Conservation (phyloP, 1,139 yeast genomes). For the Waltiozyma solani region DNA sequence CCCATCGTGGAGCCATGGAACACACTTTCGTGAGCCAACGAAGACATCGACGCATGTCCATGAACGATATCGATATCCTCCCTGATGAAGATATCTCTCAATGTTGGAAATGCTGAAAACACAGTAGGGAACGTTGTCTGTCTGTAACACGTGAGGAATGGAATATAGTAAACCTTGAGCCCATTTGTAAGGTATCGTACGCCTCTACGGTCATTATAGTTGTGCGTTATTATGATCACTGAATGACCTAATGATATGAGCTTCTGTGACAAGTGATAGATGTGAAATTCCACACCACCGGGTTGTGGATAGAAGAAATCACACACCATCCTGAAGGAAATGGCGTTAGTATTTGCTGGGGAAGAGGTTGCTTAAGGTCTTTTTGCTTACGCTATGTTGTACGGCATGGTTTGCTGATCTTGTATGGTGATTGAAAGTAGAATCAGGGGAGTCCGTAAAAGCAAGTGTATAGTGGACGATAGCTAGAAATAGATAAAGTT, state of each 20-base stretch:
- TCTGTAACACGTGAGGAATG: conserved; percentile 68
- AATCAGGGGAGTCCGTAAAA: not conserved
- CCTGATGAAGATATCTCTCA: conserved; percentile 76
- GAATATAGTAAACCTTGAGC: conserved; percentile 84
- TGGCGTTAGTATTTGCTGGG: conserved; percentile 1
- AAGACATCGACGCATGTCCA: conserved; percentile 88
- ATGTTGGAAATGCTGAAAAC: conserved; percentile 75
- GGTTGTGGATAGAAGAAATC: conserved; percentile 98
- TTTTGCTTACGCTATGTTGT: conserved; percentile 11
- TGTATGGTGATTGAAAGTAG: not conserved
- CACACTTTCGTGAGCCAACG: conserved; percentile 82
- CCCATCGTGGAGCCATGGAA: conserved; percentile 94
- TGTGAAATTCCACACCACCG: conserved; percentile 96
- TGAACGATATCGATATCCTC: conserved; percentile 86
- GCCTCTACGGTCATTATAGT: conserved; percentile 76
- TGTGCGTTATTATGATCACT: conserved; percentile 85
- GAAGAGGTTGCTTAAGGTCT: not conserved
- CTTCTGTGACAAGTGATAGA: conserved; percentile 63
- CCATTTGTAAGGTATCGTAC: conserved; percentile 82
- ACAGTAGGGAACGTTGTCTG: conserved; percentile 86
- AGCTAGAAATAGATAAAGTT: too few relatives aligned
- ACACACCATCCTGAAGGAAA: conserved; percentile 61
- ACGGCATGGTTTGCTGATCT: conserved; percentile 5
- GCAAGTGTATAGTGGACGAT: too few relatives aligned
- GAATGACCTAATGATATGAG: conserved; percentile 81